phyloP scores from a whole-genome alignment of 140 eudicot species.

The Senecio squalidus region DNA sequence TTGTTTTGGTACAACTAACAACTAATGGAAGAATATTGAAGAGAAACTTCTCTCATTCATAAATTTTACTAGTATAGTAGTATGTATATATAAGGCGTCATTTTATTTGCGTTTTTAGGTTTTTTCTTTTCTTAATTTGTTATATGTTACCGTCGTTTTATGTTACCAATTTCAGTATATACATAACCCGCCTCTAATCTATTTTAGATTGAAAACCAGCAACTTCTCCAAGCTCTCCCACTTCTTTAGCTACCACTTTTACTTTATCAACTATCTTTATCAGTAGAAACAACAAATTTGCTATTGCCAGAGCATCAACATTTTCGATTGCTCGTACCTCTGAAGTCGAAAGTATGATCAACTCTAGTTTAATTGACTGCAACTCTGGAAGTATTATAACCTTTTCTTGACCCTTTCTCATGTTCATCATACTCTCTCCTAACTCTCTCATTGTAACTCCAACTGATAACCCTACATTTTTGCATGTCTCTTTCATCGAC shows the following conservation, averaged over 20 bases:
- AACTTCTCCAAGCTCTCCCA: slow-evolving; percentile 56
- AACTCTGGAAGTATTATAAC: slow-evolving; percentile 33
- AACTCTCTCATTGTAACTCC: slow-evolving; percentile 51
- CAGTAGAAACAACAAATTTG: slow-evolving; percentile 51
- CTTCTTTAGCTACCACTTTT: slow-evolving; percentile 50
- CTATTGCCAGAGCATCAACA: slow-evolving; percentile 48
- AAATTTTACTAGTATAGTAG: too few species aligned
- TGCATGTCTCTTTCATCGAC: slow-evolving; percentile 43
- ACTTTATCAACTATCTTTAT: slow-evolving; percentile 54
- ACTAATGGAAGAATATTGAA: too few species aligned
- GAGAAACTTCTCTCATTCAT: background rate
- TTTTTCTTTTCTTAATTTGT: too few species aligned
- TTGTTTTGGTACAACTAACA: too few species aligned
- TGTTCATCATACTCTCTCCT: slow-evolving; percentile 58
- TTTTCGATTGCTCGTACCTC: slow-evolving; percentile 25
- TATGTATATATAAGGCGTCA: background rate
- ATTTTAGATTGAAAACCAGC: slow-evolving; percentile 41
- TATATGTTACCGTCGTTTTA: too few species aligned
- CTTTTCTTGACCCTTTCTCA: slow-evolving; percentile 43
- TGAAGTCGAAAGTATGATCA: slow-evolving; percentile 29
- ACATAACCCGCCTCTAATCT: slow-evolving; percentile 12
- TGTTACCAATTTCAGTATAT: background rate
- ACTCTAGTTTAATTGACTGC: slow-evolving; percentile 38
- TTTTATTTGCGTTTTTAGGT: background rate
- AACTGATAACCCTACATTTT: slow-evolving; percentile 30